phyloP scores from a whole-genome alignment of 2,329 filamentous ascomycete species.

The Colletotrichum caudatum region DNA sequence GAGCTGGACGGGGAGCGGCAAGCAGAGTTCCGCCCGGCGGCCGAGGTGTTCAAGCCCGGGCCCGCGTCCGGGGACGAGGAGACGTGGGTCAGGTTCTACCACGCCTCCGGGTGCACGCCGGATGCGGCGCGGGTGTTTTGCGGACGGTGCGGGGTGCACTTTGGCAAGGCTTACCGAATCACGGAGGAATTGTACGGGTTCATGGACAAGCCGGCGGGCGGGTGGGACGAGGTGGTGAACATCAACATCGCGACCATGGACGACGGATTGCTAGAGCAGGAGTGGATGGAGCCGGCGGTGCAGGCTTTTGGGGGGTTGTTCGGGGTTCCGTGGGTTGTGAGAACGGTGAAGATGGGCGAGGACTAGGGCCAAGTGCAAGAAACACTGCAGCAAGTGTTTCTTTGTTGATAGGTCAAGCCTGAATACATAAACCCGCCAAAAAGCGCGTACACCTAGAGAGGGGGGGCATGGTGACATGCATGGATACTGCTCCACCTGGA shows the following conservation, averaged over 20 bases:
- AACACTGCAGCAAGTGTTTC: neutral
- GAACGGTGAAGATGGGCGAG: constrained; percentile 1
- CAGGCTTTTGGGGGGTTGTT: neutral
- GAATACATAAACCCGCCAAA: neutral
- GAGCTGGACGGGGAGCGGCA: neutral
- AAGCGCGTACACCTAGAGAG: neutral
- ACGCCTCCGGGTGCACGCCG: constrained; percentile 40
- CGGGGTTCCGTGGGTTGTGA: constrained; percentile 1
- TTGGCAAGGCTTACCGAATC: neutral
- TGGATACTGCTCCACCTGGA: neutral
- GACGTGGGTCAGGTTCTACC: constrained; percentile 47
- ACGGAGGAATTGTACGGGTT: constrained; percentile 44
- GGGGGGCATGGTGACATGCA: neutral
- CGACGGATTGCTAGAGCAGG: constrained; percentile 42
- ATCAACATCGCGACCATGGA: constrained; percentile 43
- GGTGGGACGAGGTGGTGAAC: constrained; percentile 43
- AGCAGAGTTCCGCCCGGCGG: neutral
- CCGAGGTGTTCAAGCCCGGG: constrained; percentile 42
- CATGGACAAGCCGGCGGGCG: constrained; percentile 41
- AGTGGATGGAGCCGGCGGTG: constrained; percentile 42
- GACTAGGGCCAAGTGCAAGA: neutral
- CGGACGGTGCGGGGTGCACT: constrained; percentile 44
- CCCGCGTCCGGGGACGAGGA: constrained; percentile 28
- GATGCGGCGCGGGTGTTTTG: constrained; percentile 46
- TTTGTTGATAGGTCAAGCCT: neutral